A percentile compares a stretch with the other conserved stretches of the same genome.
phyloP scores from a whole-genome alignment of 805 yeast genomes.

The Suhomyces sp. region DNA sequence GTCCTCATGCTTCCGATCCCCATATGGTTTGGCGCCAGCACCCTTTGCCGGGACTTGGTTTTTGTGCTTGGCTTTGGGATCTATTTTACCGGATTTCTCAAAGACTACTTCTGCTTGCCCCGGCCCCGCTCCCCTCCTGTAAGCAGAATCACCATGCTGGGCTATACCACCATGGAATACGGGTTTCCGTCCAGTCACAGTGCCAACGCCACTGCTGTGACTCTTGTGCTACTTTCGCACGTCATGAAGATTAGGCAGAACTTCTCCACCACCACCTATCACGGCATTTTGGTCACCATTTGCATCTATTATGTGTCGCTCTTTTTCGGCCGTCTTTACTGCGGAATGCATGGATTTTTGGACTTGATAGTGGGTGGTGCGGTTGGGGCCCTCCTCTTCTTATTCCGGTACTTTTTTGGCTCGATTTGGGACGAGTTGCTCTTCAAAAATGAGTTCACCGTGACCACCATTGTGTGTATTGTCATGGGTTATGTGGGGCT shows the following conservation, averaged over 20 bases:
- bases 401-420: conserved; percentile 43
- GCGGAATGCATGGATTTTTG: conserved; percentile 95
- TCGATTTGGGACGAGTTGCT: conserved; percentile 46
- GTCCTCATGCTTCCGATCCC: conserved; percentile 85
- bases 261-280: conserved; percentile 13
- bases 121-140: conserved; percentile 91
- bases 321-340: conserved; percentile 79
- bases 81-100: conserved; percentile 66
- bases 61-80: conserved; percentile 67
- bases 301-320: conserved; percentile 59
- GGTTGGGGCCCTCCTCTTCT: conserved; percentile 56
- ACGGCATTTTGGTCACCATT: conserved; percentile 15
- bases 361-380: conserved; percentile 68
- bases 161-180: conserved; percentile 88
- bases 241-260: conserved; percentile 6
- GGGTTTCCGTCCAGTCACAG: conserved; percentile 94
- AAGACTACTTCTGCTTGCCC: conserved; percentile 87
- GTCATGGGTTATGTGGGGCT: conserved; percentile 43
- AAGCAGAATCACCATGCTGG: conserved; percentile 82
- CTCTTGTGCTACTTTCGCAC: conserved; percentile 40
- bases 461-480: conserved; percentile 36
- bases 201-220: conserved; percentile 89
- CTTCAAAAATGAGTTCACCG: conserved; percentile 19
- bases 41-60: conserved; percentile 57
- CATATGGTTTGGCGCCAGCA: conserved; percentile 70